These are phyloP conservation scores for Monilinia fructicola DNA, from an alignment of 2,329 filamentous ascomycete species.

Conservation along the genomic window DNA sequence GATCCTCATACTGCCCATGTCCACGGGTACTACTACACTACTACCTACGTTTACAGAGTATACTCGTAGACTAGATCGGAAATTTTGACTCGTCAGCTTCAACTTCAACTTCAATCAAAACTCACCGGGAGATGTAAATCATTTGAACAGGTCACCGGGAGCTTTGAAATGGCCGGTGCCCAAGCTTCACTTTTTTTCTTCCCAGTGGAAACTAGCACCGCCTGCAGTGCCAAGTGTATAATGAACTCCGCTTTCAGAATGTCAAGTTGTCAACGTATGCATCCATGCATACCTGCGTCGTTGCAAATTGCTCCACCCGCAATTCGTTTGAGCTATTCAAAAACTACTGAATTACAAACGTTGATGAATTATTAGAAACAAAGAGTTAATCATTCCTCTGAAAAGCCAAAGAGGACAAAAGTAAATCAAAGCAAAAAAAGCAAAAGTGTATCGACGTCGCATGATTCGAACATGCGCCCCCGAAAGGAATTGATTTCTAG, in stretches of 20 bases:
- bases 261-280: too few species aligned
- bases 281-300: not conserved
- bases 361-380: not conserved
- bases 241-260: not conserved
- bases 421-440: not conserved
- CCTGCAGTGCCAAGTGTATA: too few species aligned
- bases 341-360: not conserved
- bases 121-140: too few species aligned
- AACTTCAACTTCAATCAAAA: too few species aligned
- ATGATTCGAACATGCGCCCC: constrained; percentile 22
- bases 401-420: not conserved
- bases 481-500: constrained; percentile 22
- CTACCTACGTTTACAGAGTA: too few species aligned
- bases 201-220: too few species aligned
- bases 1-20: too few species aligned
- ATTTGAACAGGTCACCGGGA: not conserved
- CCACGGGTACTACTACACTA: too few species aligned
- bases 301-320: not conserved
- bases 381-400: not conserved
- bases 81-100: too few species aligned
- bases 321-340: not conserved
- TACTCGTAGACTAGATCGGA: too few species aligned
- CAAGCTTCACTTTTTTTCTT: not conserved
- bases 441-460: constrained; percentile 7
- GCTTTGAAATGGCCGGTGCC: not conserved